phyloP scores from a whole-genome alignment of 495 filamentous ascomycete genomes.

The Penicillium odoratum region DNA sequence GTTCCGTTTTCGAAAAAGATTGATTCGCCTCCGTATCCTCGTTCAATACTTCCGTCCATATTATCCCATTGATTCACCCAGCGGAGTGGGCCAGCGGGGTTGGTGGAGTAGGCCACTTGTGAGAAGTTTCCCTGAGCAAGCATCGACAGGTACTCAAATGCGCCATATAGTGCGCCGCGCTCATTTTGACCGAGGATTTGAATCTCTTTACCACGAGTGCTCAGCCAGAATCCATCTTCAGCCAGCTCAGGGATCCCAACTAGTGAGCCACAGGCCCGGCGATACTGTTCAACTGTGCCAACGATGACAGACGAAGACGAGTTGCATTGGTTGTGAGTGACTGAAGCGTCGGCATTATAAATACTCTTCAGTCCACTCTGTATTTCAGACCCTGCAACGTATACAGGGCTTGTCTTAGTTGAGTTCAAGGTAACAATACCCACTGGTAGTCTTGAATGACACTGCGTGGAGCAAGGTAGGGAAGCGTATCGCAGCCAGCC shows the following conservation, averaged over 20 bases:
- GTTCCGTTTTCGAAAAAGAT: conserved; percentile 64
- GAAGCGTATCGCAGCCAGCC: conserved; percentile 68
- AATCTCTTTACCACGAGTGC: conserved; percentile 41
- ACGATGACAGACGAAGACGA: conserved; percentile 41
- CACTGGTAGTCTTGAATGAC: conserved; percentile 33
- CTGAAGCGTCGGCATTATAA: conserved; percentile 29
- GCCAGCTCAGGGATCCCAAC: conserved; percentile 44
- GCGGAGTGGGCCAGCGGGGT: conserved; percentile 61
- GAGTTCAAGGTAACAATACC: conserved; percentile 58
- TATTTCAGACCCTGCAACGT: conserved; percentile 59
- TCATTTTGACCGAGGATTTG: conserved; percentile 67
- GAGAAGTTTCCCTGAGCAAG: conserved; percentile 63
- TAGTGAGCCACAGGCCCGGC: conserved; percentile 29
- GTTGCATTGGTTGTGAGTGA: conserved; percentile 30
- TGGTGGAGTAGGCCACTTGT: conserved; percentile 53
- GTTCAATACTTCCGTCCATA: conserved; percentile 66
- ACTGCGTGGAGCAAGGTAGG: conserved; percentile 32
- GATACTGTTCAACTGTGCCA: conserved; percentile 49
- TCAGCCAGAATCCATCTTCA: conserved; percentile 66
- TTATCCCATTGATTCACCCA: conserved; percentile 80
- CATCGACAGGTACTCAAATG: conserved; percentile 68
- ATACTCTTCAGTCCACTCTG: conserved; percentile 56
- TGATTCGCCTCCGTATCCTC: conserved; percentile 65
- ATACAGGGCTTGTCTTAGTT: conserved; percentile 55
- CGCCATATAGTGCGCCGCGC: conserved; percentile 66